Percentiles rank a stretch among this genome's conserved stretches.
Evolutionary conservation across 2,329 filamentous ascomycete species (phyloP).

Genomic region (Fusarium sp.): DNA sequence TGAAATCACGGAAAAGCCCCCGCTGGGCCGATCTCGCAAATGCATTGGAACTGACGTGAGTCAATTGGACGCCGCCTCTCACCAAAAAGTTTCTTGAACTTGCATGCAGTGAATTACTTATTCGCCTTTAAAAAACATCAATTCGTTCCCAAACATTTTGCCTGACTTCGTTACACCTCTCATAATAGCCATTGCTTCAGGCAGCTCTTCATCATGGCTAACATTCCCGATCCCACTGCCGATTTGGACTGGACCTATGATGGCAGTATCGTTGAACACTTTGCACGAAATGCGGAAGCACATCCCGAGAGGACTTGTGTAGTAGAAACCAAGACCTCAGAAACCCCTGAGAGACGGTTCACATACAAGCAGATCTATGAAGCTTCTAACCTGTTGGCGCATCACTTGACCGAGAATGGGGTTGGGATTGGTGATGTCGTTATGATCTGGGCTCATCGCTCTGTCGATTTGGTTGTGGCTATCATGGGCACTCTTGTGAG

Average conservation of each 20-base stretch:
- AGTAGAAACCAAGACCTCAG: conserved; percentile 58
- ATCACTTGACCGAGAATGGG: conserved; percentile 75
- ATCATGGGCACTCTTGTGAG: conserved; percentile 75
- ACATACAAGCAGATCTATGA: conserved; percentile 90
- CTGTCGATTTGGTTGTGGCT: conserved; percentile 71
- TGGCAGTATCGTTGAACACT: conserved; percentile 76
- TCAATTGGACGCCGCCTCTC: conserved; percentile 11
- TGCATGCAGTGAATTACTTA: background rate
- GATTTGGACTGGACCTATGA: conserved; percentile 71
- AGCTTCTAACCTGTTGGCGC: conserved; percentile 81
- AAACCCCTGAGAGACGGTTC: conserved; percentile 72
- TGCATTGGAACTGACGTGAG: conserved; percentile 15
- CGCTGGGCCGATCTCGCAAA: conserved; percentile 27
- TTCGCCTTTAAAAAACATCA: background rate
- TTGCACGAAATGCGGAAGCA: conserved; percentile 71
- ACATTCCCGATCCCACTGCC: conserved; percentile 74
- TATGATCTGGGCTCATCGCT: conserved; percentile 88
- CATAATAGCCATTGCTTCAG: background rate
- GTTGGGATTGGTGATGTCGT: conserved; percentile 85
- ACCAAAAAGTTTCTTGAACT: conserved; percentile 9
- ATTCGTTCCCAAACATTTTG: background rate
- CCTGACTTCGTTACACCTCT: background rate
- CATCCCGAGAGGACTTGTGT: conserved; percentile 71
- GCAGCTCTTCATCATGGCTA: conserved; percentile 26
- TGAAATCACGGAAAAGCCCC: conserved; percentile 8